Conservation (phyloP, 148 eudicot genomes). For the Oxyria digyna region DNA sequence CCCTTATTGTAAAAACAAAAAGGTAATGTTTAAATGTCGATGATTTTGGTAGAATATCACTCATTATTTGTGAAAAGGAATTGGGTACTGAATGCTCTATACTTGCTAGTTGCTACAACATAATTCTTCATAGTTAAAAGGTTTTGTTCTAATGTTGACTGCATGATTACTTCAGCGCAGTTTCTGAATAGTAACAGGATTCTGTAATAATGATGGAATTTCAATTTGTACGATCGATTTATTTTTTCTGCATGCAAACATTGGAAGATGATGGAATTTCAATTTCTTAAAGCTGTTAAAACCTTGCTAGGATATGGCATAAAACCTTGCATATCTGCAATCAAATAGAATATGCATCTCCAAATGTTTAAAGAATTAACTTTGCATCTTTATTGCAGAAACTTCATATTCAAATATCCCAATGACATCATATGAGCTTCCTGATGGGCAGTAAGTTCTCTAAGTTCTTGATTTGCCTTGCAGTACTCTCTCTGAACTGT, state of each 20-base stretch:
- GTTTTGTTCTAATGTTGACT: no score
- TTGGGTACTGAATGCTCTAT: not conserved
- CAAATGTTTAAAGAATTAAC: not conserved
- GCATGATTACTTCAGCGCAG: no score
- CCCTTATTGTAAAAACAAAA: not conserved
- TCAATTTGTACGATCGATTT: no score
- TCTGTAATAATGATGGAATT: no score
- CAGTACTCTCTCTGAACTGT: no score
- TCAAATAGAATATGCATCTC: not conserved
- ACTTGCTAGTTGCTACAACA: not conserved
- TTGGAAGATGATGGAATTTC: no score
- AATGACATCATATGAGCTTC: slow-evolving; percentile 94
- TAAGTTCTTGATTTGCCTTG: not conserved
- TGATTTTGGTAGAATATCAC: not conserved
- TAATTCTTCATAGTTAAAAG: no score
- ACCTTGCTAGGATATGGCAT: no score
- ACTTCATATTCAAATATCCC: slow-evolving; percentile 87
- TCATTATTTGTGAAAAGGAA: not conserved
- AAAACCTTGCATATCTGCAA: not conserved
- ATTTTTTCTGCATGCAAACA: no score
- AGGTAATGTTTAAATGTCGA: not conserved
- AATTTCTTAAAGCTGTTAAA: no score
- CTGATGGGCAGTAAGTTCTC: slow-evolving; percentile 94
- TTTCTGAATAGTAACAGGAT: no score
- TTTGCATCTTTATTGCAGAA: slow-evolving; percentile 35